Evolutionary conservation across 179 eudicot genomes (phyloP).

Genomic region (Camellia oleifera): DNA sequence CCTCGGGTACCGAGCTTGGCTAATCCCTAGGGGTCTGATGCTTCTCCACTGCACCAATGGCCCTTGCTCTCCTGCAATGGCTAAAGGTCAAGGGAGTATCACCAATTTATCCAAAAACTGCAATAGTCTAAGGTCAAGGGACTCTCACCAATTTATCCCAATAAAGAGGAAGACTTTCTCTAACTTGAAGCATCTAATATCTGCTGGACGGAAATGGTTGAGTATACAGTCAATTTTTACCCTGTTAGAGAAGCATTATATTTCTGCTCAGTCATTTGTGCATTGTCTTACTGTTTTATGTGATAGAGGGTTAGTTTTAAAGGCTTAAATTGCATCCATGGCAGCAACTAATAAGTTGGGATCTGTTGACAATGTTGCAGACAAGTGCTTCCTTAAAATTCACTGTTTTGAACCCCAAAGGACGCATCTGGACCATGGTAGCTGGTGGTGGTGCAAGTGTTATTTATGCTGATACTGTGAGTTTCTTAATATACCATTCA

Average conservation of each 20-base stretch:
- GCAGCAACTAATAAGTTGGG: not conserved
- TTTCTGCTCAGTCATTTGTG: not conserved
- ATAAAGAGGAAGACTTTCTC: not conserved
- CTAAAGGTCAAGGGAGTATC: too few relatives aligned
- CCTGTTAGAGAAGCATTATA: not conserved
- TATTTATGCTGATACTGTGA: conserved; percentile 88
- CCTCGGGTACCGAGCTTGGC: too few relatives aligned
- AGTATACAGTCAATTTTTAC: not conserved
- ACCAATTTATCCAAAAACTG: too few relatives aligned
- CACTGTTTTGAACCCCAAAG: conserved; percentile 80
- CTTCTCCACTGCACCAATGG: too few relatives aligned
- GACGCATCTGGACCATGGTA: conserved; percentile 94
- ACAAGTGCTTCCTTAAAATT: conserved; percentile 91
- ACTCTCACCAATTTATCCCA: not conserved
- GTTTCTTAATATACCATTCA: conserved; percentile 17
- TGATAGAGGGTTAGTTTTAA: not conserved
- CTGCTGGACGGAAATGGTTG: not conserved
- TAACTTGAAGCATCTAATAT: not conserved
- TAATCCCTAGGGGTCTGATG: too few relatives aligned
- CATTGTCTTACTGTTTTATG: not conserved
- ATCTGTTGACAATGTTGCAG: conserved; percentile 35
- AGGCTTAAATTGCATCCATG: not conserved
- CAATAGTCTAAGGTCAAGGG: not conserved
- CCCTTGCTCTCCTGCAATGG: too few relatives aligned
- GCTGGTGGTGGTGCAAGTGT: conserved; percentile 98